Base-by-base conservation (phyloP, 73 alveolate species). In the Paramecium caudatum region DNA sequence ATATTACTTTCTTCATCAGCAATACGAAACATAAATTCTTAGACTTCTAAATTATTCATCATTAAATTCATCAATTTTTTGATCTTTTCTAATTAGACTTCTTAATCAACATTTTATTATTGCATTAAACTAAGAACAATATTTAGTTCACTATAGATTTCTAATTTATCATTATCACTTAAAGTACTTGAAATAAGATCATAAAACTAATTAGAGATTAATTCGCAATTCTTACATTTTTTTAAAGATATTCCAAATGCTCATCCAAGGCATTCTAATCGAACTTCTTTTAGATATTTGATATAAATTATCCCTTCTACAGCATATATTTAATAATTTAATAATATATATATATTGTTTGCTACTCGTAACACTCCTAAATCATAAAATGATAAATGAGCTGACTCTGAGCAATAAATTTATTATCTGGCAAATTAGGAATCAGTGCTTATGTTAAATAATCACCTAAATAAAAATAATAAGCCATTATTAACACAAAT, bases 1-100 rank as follows among this genome's bases (percentile, higher is more conserved):
- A 0, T 74, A 17, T 10, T 68, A 74, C 88, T 16, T 74, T 74
- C 88, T 74, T 74, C 88, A 41, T 74, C 88, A 41, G 88, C 88
- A 39, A 74, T 74, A 41, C 88, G 36, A 41, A 74, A 74, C 88
- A 74, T 74, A 13, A 74, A n/a, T 41, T 74, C 69, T 74, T 74
- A 74, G 0, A 74, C 65, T 13, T 43, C 62, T 0, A 39, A 68
- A 74, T 74, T 36, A 74, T 74, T 74, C 88, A 74, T 74, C 62
- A 74, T 37, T 0, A 39, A 21, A 3, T 8, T 43, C 88, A 74
- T 74, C 34, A 65, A 65, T 32, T 65, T 36, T 27, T 65, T 65
- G 34, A 65, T 65, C n/a, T 55, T 4, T 1, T 23, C 46, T 23
- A 27, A 27, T 55, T 55, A 37, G 10, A 27, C 17, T 10, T 10